These are phyloP conservation scores for Gynochthodes officinalis DNA, from an alignment of 257 asterid genomes.

Conservation along the genomic window DNA sequence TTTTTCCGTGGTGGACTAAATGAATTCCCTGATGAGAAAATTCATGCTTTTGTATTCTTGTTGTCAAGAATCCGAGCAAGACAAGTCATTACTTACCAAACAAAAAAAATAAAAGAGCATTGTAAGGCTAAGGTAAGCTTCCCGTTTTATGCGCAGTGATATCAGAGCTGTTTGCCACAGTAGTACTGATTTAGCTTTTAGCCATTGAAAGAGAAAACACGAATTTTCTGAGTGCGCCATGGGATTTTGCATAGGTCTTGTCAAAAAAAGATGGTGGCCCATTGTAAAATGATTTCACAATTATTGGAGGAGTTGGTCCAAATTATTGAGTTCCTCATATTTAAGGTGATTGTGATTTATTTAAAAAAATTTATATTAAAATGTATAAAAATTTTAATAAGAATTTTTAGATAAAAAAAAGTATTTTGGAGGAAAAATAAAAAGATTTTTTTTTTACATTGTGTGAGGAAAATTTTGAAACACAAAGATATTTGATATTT, in stretches of 20 bases:
- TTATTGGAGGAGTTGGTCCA: slow-evolving; percentile 23
- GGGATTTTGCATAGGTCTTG: slow-evolving; percentile 55
- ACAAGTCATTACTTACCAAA: slow-evolving; percentile 38
- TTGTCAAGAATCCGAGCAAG: slow-evolving; percentile 31
- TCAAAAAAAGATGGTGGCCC: slow-evolving; percentile 36
- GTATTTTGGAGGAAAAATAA: too few species aligned
- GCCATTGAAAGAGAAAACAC: background rate
- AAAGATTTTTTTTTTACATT: too few species aligned
- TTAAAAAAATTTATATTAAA: too few species aligned
- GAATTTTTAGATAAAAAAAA: too few species aligned
- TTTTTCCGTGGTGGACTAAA: background rate
- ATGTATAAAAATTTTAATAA: too few species aligned
- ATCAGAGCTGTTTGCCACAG: slow-evolving; percentile 38
- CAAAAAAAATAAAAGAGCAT: background rate
- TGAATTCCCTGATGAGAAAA: background rate
- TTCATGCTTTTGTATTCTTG: slow-evolving; percentile 33
- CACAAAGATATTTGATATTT: too few species aligned
- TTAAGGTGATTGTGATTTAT: too few species aligned
- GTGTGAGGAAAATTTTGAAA: too few species aligned
- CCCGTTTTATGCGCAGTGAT: slow-evolving; percentile 20
- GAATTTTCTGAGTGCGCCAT: slow-evolving; percentile 18
- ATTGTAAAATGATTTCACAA: slow-evolving; percentile 44
- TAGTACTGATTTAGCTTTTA: slow-evolving; percentile 15
- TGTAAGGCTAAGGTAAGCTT: slow-evolving; percentile 27
- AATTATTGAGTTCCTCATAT: slow-evolving; percentile 36